These are phyloP conservation scores for Rhodotorula toruloides DNA, from an alignment of 768 basidiomycete genomes.

Conservation along the genomic window DNA sequence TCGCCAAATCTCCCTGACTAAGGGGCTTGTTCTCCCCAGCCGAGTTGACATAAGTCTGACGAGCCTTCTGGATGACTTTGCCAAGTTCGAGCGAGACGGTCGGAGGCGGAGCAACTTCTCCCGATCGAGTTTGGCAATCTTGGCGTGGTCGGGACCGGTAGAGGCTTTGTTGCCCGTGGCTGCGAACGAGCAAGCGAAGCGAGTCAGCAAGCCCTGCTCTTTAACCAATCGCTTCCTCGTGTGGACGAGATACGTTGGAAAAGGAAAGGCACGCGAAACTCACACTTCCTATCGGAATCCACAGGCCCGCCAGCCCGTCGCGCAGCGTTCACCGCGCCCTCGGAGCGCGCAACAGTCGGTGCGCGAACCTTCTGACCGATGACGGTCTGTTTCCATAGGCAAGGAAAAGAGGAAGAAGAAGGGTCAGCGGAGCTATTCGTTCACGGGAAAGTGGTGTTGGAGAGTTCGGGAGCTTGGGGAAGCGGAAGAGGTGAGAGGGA, in stretches of 20 bases:
- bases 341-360: conserved; percentile 19
- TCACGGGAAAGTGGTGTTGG: too few species aligned
- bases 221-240: too few species aligned
- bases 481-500: too few species aligned
- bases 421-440: too few species aligned
- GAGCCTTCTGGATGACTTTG: conserved; percentile 38
- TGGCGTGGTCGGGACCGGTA: conserved; percentile 36
- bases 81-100: conserved; percentile 40
- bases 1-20: conserved; percentile 35
- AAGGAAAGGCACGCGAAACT: too few species aligned
- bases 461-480: too few species aligned
- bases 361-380: conserved; percentile 32
- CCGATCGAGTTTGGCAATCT: conserved; percentile 42
- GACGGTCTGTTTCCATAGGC: conserved; percentile 6
- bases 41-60: conserved; percentile 33
- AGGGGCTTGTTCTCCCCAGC: conserved; percentile 32
- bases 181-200: not conserved
- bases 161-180: conserved; percentile 31
- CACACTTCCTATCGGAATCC: conserved; percentile 35
- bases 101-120: conserved; percentile 39
- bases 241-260: not conserved
- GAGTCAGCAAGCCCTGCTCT: not conserved
- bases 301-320: conserved; percentile 20
- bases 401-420: too few species aligned
- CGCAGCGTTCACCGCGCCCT: conserved; percentile 27